Evolutionary conservation across 2,329 filamentous ascomycete species (phyloP), one percentile per base, ranked within the genome.

Genomic region (Trematosphaeria pertusa): DNA sequence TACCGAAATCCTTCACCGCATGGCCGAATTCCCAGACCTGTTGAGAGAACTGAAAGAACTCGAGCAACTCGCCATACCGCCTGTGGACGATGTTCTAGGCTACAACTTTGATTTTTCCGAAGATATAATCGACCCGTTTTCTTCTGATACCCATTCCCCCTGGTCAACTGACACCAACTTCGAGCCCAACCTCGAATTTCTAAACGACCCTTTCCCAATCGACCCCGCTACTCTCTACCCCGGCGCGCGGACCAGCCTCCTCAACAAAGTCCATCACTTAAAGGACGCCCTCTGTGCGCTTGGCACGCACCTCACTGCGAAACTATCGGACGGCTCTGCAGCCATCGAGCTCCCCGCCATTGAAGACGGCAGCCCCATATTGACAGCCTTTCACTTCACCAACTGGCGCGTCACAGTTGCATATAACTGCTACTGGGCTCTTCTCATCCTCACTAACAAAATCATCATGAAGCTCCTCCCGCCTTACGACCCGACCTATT

Each of bases 341-440:
- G 56, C 55, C 5, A 45, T 54, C 17, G 58, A 67, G 31, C 44
- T 57, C 3, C 51, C 58, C 9, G 48, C 59, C 2, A 49, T 49
- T 17, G 59, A 63, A 43, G 37, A 46, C 5, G 42, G 32, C 19
- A 60, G 37, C 30, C 65, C 63, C 1, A 50, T 67, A 5, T 38
- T 52, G 6, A 62, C 55, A 7, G 34, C 52, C n/a, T 68, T 65
- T 33, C 61, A 65, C 44, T 69, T 70, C 43, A 55, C 48, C 18
- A 59, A 58, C 30, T 64, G 60, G 61, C 61, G 65, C 33, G 61
- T 65, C 14, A 61, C 65, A 31, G 63, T 64, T 11, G 62, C 58
- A 9, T 69, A 67, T 46, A 67, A 58, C 49, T 65, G 61, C 41
- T 64, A 59, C 47, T 68, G 65, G 65, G 59, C 67, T 3, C 49